phyloP scores from a whole-genome alignment of 2,329 filamentous ascomycete species.

The Hymenoscyphus albidus region DNA sequence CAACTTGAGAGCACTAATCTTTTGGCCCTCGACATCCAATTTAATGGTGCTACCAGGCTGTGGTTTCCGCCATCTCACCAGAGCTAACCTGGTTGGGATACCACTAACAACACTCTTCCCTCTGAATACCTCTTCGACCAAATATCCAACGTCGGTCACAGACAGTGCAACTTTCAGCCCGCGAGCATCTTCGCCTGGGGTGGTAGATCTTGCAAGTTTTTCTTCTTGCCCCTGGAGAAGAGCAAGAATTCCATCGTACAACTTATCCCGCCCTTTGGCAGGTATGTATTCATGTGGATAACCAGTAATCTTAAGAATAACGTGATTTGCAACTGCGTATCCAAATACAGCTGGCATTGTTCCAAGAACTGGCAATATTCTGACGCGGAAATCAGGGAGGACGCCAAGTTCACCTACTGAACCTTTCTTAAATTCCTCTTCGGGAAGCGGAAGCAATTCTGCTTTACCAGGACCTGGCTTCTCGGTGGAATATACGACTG shows the following conservation, averaged over 20 bases:
- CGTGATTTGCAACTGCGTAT: slow-evolving; percentile 84
- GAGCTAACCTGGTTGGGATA: slow-evolving; percentile 69
- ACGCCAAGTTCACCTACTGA: slow-evolving; percentile 82
- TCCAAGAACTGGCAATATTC: slow-evolving; percentile 91
- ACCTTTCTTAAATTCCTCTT: slow-evolving; percentile 85
- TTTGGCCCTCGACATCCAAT: slow-evolving; percentile 67
- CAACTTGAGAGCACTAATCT: slow-evolving; percentile 64
- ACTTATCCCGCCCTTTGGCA: slow-evolving; percentile 79
- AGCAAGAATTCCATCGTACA: slow-evolving; percentile 81
- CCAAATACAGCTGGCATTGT: slow-evolving; percentile 98
- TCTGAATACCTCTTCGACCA: slow-evolving; percentile 84
- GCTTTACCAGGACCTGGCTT: slow-evolving; percentile 89
- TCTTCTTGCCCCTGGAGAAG: slow-evolving; percentile 76
- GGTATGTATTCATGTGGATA: slow-evolving; percentile 85
- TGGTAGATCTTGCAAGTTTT: slow-evolving; percentile 52
- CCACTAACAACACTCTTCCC: slow-evolving; percentile 81
- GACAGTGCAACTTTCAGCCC: slow-evolving; percentile 79
- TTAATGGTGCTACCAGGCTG: slow-evolving; percentile 54
- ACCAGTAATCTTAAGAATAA: slow-evolving; percentile 74
- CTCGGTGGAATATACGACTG: slow-evolving; percentile 89
- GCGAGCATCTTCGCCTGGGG: slow-evolving; percentile 45
- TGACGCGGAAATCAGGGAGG: slow-evolving; percentile 85
- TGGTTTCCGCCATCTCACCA: slow-evolving; percentile 78
- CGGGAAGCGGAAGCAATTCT: slow-evolving; percentile 76
- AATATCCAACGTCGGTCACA: slow-evolving; percentile 76